Base-by-base conservation (phyloP, 768 basidiomycete genomes). In the Xerocomus brunneocitrinus region DNA sequence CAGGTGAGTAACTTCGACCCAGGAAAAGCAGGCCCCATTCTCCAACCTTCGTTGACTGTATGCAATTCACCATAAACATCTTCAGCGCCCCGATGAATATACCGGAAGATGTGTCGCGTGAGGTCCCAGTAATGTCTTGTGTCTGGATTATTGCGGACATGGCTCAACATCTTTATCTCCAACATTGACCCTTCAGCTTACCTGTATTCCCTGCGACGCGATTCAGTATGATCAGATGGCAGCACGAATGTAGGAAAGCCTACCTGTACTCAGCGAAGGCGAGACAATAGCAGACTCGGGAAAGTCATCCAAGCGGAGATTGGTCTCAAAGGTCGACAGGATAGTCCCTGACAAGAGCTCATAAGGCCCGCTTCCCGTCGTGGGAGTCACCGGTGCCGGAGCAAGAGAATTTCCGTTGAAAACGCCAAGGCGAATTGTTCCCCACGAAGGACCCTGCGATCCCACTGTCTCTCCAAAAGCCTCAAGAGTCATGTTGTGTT, bases 61-160 rank as follows among this genome's bases (percentile, higher is more conserved):
- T 69, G 67, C 9, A 38, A 34, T 22, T 57, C 76, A 16, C 66
- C 64, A 53, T 81, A 79, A 52, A 63, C 73, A 49, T 61, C 63
- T 32, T 42, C 27, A 34, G 35, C 46, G 38, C 60, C 61, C 16
- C 55, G 55, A 56, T 75, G 75, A n/a, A 66, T 66, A 61, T 76
- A 79, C 36, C 77, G 76, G 67, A 76, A 76, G 50, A 79, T 78
- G 55, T 77, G 71, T 31, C 57, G 59, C 25, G 78, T 75, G 28
- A 80, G 67, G 50, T 67, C 65, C 77, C 77, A 77, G 47, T 78
- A 77, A 47, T 68, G 68, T 41, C 66, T 58, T 12, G 79, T 79
- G 60, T 79, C 76, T 76, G 56, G 3, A 35, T 49, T 16, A 19
- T 47, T 47, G 16, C 10, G 45, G 27, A 25, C 25, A 52, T 49